A percentile compares a stretch with the other conserved stretches of the same genome.
Evolutionary conservation across 1,284 basidiomycete genomes (phyloP).

Genomic region (Neonothopanus nambi): DNA sequence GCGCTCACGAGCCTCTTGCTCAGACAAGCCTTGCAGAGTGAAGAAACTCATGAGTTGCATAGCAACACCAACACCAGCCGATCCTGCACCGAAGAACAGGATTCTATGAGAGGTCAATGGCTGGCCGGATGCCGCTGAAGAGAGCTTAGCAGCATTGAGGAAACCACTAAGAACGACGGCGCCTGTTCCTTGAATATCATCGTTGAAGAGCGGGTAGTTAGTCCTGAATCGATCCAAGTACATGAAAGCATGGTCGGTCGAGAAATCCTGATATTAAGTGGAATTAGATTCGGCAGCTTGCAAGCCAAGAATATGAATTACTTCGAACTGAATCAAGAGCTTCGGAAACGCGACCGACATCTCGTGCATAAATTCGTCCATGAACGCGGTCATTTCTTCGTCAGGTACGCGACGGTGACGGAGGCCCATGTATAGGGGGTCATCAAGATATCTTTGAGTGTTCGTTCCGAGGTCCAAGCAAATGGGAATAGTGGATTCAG

Average conservation of each 20-base stretch:
- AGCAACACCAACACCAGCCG: constrained; percentile 88
- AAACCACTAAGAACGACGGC: constrained; percentile 92
- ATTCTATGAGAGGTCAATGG: constrained; percentile 80
- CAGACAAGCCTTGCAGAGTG: constrained; percentile 72
- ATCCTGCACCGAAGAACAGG: constrained; percentile 90
- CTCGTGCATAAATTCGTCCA: constrained; percentile 93
- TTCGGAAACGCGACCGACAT: constrained; percentile 77
- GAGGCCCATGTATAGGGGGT: constrained; percentile 90
- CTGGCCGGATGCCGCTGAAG: constrained; percentile 68
- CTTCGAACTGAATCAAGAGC: constrained; percentile 90
- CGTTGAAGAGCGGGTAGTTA: constrained; percentile 81
- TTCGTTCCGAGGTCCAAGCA: constrained; percentile 88
- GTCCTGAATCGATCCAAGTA: constrained; percentile 59
- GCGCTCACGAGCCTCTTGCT: constrained; percentile 74
- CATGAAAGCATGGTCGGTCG: constrained; percentile 83
- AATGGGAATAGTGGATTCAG: constrained; percentile 84
- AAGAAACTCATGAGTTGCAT: constrained; percentile 91
- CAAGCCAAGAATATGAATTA: constrained; percentile 28
- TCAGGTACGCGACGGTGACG: constrained; percentile 70
- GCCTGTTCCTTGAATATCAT: constrained; percentile 89
- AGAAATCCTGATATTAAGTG: constrained; percentile 62
- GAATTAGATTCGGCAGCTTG: constrained; percentile 2
- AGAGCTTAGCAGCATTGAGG: constrained; percentile 83
- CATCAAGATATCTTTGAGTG: constrained; percentile 78
- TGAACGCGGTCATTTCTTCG: constrained; percentile 74